Percentiles rank a stretch among this genome's conserved stretches.
phyloP scores from a whole-genome alignment of 257 asterid species.

The Solanum tacnaense region DNA sequence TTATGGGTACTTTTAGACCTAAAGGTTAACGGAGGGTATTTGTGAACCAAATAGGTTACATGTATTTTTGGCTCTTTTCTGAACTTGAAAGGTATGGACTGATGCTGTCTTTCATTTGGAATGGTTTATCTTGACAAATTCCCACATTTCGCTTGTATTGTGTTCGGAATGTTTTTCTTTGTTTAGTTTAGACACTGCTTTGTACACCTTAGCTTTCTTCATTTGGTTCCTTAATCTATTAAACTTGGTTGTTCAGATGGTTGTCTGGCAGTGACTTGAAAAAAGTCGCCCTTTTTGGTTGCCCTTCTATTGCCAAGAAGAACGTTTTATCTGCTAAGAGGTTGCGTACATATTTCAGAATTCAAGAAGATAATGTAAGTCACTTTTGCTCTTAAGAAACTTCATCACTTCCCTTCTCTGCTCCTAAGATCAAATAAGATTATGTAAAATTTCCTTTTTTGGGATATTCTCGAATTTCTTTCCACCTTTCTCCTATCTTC shows the following conservation, averaged over 20 bases:
- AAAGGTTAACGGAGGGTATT: not conserved
- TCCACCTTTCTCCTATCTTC: not conserved
- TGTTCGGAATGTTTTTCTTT: not conserved
- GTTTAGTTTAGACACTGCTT: not conserved
- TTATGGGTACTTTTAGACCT: not conserved
- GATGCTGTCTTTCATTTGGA: not conserved
- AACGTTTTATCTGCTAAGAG: slow-evolving; percentile 43
- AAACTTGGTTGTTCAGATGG: slow-evolving; percentile 50
- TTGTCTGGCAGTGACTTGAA: slow-evolving; percentile 76
- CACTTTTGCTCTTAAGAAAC: not conserved
- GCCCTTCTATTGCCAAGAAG: slow-evolving; percentile 51
- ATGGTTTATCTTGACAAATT: not conserved
- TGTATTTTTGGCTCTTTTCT: not conserved
- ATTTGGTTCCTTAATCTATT: slow-evolving; percentile 5
- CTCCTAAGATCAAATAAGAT: not conserved
- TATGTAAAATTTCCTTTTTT: not conserved
- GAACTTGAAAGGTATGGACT: not conserved
- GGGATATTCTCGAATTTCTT: not conserved
- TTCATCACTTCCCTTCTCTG: not conserved
- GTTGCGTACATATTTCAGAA: slow-evolving; percentile 56
- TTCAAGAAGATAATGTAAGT: slow-evolving; percentile 58
- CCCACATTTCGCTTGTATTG: not conserved
- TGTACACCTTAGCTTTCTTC: not conserved
- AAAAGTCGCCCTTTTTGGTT: slow-evolving; percentile 64
- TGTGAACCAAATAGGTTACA: not conserved